Evolutionary conservation across 129 eudicot genomes (phyloP).

Genomic region (Helianthus annuus): HanXRQr2.0-SUNRISE NC_035449.2:23222861-23223360

Average conservation of each 20-base stretch:
- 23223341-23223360: conserved; percentile 67
- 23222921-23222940: conserved; percentile 86
- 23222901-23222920: conserved; percentile 73
- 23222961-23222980: background rate
- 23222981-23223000: background rate
- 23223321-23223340: conserved; percentile 47
- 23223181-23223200: background rate
- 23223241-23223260: no score
- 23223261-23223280: no score
- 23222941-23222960: conserved; percentile 14
- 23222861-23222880: conserved; percentile 70
- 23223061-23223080: conserved; percentile 25
- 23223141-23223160: no score
- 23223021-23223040: conserved; percentile 13
- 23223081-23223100: conserved; percentile 30
- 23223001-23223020: background rate
- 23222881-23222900: conserved; percentile 87
- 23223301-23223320: conserved; percentile 26
- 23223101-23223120: conserved; percentile 29
- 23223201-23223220: no score
- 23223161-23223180: background rate
- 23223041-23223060: conserved; percentile 14
- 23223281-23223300: background rate
- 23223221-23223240: no score
- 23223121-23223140: no score